These are phyloP conservation scores for Mycena polygramma DNA, from an alignment of 768 basidiomycete species.

Conservation along the genomic window DNA sequence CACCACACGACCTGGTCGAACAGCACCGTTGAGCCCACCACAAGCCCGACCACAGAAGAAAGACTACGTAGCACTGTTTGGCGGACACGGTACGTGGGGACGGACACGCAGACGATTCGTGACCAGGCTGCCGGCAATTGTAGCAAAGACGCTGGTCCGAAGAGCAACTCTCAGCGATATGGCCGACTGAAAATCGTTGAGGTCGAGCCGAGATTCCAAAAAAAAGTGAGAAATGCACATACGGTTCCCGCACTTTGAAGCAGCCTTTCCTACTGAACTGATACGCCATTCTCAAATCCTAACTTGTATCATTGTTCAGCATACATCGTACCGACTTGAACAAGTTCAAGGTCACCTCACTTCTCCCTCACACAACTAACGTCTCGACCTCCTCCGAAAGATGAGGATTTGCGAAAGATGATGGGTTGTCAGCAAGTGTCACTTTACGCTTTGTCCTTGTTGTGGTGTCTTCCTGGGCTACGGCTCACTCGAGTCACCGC, in stretches of 20 bases:
- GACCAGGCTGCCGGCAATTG: constrained; percentile 95
- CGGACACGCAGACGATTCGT: constrained; percentile 91
- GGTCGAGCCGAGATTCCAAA: constrained; percentile 31
- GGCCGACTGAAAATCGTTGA: constrained; percentile 72
- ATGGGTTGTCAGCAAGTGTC: constrained; percentile 35
- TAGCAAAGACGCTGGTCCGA: constrained; percentile 93
- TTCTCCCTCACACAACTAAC: constrained; percentile 78
- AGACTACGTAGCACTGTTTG: constrained; percentile 82
- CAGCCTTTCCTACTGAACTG: constrained; percentile 90
- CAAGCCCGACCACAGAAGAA: too few relatives aligned
- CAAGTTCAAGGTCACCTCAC: constrained; percentile 62
- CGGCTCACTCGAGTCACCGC: too few relatives aligned
- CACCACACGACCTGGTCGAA: constrained; percentile 70
- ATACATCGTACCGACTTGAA: neutral
- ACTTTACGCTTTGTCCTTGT: neutral
- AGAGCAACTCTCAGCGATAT: constrained; percentile 93
- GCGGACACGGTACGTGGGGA: constrained; percentile 84
- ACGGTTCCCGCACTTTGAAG: constrained; percentile 96
- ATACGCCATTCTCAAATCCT: constrained; percentile 76
- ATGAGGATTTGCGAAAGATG: constrained; percentile 60
- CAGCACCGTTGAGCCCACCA: too few relatives aligned
- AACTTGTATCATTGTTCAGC: constrained; percentile 49
- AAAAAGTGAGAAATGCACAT: constrained; percentile 50
- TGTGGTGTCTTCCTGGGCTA: neutral
- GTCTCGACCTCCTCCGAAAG: constrained; percentile 75